phyloP scores from a whole-genome alignment of 1,139 yeast species.

The Citeromyces hawaiiensis region DNA sequence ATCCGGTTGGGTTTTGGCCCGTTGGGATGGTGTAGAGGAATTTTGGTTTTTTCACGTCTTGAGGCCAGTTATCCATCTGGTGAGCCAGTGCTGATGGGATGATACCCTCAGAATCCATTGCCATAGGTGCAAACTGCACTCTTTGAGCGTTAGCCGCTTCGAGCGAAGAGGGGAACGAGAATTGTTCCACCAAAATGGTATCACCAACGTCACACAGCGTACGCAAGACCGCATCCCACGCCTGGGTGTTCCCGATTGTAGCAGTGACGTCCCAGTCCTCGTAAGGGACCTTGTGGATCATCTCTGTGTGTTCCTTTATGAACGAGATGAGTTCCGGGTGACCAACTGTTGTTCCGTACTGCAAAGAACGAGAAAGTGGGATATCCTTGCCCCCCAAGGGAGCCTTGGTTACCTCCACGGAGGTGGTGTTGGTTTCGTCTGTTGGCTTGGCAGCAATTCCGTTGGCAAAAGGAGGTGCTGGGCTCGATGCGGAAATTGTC shows the following conservation, averaged over 20 bases:
- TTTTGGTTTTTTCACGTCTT: conserved; percentile 42
- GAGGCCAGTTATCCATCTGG: conserved; percentile 59
- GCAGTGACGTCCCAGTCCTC: conserved; percentile 47
- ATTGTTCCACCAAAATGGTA: conserved; percentile 69
- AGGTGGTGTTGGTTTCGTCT: conserved; percentile 28
- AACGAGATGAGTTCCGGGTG: conserved; percentile 55
- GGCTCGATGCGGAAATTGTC: conserved; percentile 52
- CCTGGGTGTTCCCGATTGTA: conserved; percentile 76
- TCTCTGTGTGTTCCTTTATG: conserved; percentile 64
- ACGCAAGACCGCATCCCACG: conserved; percentile 78
- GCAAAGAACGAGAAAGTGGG: conserved; percentile 76
- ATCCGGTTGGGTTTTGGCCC: conserved; percentile 94
- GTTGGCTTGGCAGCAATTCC: conserved; percentile 66
- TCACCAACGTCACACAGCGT: conserved; percentile 75
- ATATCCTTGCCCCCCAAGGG: conserved; percentile 42
- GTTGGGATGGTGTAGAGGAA: conserved; percentile 79
- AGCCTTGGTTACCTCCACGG: conserved; percentile 24
- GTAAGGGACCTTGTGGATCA: conserved; percentile 50
- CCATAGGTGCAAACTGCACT: conserved; percentile 53
- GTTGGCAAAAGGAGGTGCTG: conserved; percentile 59
- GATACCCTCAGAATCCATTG: conserved; percentile 71
- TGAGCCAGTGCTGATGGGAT: conserved; percentile 59
- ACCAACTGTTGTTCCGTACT: conserved; percentile 82
- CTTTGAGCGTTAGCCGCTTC: conserved; percentile 75
- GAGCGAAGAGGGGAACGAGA: conserved; percentile 70